phyloP scores from a whole-genome alignment of 306 rosid genomes.

The Quercus glauca region DNA sequence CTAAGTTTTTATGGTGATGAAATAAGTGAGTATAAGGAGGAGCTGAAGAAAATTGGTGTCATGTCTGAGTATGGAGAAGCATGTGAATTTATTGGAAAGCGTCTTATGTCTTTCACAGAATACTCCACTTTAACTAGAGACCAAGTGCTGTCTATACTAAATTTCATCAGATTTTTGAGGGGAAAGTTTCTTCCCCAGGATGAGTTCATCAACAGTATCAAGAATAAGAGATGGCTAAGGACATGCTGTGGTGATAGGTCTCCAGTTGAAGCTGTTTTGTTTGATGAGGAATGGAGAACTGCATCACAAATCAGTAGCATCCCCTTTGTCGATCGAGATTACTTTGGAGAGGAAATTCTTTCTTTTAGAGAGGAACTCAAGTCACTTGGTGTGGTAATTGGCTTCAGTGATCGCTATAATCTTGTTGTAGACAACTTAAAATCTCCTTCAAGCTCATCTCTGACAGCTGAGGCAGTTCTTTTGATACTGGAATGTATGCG shows the following conservation, averaged over 20 bases:
- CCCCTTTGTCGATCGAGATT: slow-evolving; percentile 52
- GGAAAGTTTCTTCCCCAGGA: slow-evolving; percentile 16
- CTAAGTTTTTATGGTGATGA: slow-evolving; percentile 38
- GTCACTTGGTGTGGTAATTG: slow-evolving; percentile 59
- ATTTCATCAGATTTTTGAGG: slow-evolving; percentile 50
- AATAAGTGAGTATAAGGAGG: slow-evolving; percentile 47
- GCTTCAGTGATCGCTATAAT: slow-evolving; percentile 28
- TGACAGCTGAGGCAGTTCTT: slow-evolving; percentile 45
- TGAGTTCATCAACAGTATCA: slow-evolving; percentile 40
- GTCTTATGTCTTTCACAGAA: slow-evolving; percentile 57
- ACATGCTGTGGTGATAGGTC: slow-evolving; percentile 57
- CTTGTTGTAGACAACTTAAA: slow-evolving; percentile 48
- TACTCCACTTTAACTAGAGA: slow-evolving; percentile 28
- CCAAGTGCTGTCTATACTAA: slow-evolving; percentile 45
- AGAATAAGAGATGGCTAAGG: slow-evolving; percentile 48
- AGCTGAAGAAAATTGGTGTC: slow-evolving; percentile 65
- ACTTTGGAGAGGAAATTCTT: slow-evolving; percentile 49
- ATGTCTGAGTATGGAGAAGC: slow-evolving; percentile 66
- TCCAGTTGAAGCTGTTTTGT: slow-evolving; percentile 60
- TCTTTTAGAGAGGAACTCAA: slow-evolving; percentile 43
- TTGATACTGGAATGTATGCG: slow-evolving; percentile 41
- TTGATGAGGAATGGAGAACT: slow-evolving; percentile 42
- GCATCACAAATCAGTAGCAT: slow-evolving; percentile 55
- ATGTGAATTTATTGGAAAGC: slow-evolving; percentile 54
- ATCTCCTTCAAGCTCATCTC: slow-evolving; percentile 31